Evolutionary conservation across 148 eudicot species (phyloP).

Genomic region (Chenopodium formosanum): DNA sequence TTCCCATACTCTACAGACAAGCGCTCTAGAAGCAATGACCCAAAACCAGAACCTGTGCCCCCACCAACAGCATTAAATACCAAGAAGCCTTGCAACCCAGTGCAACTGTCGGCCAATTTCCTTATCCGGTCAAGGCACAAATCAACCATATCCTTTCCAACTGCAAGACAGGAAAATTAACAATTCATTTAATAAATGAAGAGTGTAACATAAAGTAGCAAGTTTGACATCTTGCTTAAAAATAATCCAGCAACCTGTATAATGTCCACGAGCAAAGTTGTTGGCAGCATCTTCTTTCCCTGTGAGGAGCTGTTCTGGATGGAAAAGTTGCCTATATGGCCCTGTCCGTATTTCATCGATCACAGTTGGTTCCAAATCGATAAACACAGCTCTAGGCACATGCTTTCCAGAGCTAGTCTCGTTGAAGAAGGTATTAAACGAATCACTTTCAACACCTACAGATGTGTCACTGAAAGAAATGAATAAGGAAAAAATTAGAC

Average conservation of each 20-base stretch:
- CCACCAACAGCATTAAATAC: slow-evolving; percentile 45
- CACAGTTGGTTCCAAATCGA: slow-evolving; percentile 42
- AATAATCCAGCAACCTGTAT: slow-evolving; percentile 29
- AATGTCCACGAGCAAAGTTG: slow-evolving; percentile 41
- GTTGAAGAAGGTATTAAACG: slow-evolving; percentile 42
- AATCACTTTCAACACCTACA: slow-evolving; percentile 33
- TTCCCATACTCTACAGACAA: slow-evolving; percentile 40
- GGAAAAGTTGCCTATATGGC: slow-evolving; percentile 39
- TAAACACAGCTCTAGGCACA: slow-evolving; percentile 40
- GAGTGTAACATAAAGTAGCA: neutral
- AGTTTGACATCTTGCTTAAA: neutral
- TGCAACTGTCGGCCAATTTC: slow-evolving; percentile 39
- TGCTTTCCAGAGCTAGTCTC: slow-evolving; percentile 41
- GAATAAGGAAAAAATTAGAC: neutral
- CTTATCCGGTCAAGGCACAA: slow-evolving; percentile 41
- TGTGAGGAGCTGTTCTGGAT: slow-evolving; percentile 38
- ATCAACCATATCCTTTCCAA: slow-evolving; percentile 40
- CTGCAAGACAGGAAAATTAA: slow-evolving; percentile 24
- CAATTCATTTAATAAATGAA: neutral
- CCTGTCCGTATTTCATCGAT: slow-evolving; percentile 40
- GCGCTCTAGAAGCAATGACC: slow-evolving; percentile 40
- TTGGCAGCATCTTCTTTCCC: slow-evolving; percentile 45
- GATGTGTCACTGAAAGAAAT: slow-evolving; percentile 33
- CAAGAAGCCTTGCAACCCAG: slow-evolving; percentile 42
- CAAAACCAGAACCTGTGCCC: slow-evolving; percentile 44